phyloP scores from a whole-genome alignment of 73 alveolate species.

The Blepharisma stoltei region DNA sequence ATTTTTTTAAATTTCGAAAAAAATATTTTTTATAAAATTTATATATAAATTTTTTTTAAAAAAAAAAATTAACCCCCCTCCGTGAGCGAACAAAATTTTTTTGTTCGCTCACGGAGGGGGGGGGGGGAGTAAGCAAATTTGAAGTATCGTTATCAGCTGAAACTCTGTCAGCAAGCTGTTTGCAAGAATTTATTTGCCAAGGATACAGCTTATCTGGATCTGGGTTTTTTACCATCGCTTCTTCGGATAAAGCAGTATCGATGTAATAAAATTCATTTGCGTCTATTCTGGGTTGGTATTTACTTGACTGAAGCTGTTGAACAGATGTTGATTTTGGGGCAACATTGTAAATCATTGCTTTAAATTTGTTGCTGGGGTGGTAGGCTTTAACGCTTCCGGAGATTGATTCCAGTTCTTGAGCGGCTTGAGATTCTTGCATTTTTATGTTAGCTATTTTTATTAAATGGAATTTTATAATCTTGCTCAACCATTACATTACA shows the following conservation, averaged over 20 bases:
- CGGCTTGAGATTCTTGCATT: too few relatives aligned
- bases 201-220: constrained; percentile 20
- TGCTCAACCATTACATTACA: too few relatives aligned
- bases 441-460: too few relatives aligned
- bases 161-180: neutral
- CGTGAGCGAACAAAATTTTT: too few relatives aligned
- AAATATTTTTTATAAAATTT: too few relatives aligned
- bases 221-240: constrained; percentile 14
- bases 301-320: neutral
- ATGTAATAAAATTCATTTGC: neutral
- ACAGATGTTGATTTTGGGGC: neutral
- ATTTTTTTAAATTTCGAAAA: too few relatives aligned
- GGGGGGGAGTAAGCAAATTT: too few relatives aligned
- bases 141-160: neutral
- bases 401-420: neutral
- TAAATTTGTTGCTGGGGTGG: constrained; percentile 1
- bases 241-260: neutral
- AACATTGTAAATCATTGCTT: constrained; percentile 16
- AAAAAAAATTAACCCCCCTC: too few relatives aligned
- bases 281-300: neutral
- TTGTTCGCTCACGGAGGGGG: too few relatives aligned
- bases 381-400: neutral
- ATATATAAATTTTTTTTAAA: too few relatives aligned
- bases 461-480: too few relatives aligned
- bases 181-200: constrained; percentile 22